Evolutionary conservation across 2,329 filamentous ascomycete genomes (phyloP).

Genomic region (Beauveria australis): DNA sequence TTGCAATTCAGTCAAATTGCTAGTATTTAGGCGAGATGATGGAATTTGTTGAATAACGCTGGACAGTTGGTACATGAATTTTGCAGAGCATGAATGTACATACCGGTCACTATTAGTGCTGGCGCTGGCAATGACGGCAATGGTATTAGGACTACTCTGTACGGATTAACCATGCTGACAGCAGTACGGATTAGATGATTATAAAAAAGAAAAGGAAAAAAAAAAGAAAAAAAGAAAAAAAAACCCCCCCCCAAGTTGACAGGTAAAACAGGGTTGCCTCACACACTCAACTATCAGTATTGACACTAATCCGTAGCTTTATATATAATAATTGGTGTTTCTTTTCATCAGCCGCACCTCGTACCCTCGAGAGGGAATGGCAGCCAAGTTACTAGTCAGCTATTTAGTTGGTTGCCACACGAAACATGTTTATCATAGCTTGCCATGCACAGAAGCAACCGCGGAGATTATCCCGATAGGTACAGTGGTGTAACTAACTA

Average conservation of each 20-base stretch:
- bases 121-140: not conserved
- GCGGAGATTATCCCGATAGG: conserved; percentile 8
- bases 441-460: not conserved
- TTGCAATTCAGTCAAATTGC: not conserved
- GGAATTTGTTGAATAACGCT: not conserved
- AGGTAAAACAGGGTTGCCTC: no score
- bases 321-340: not conserved
- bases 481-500: no score
- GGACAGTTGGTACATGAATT: not conserved
- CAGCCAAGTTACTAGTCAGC: no score
- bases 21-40: not conserved
- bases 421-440: not conserved
- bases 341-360: not conserved
- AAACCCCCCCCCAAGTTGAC: no score
- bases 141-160: not conserved
- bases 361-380: not conserved
- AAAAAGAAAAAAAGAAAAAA: no score
- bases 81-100: not conserved
- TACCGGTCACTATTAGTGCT: not conserved
- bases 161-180: not conserved
- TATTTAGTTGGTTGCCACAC: not conserved
- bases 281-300: no score
- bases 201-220: no score
- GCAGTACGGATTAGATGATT: no score
- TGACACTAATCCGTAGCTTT: not conserved